Conservation (phyloP, 1,139 yeast genomes). For the Kurtzmaniella natalensis region DNA sequence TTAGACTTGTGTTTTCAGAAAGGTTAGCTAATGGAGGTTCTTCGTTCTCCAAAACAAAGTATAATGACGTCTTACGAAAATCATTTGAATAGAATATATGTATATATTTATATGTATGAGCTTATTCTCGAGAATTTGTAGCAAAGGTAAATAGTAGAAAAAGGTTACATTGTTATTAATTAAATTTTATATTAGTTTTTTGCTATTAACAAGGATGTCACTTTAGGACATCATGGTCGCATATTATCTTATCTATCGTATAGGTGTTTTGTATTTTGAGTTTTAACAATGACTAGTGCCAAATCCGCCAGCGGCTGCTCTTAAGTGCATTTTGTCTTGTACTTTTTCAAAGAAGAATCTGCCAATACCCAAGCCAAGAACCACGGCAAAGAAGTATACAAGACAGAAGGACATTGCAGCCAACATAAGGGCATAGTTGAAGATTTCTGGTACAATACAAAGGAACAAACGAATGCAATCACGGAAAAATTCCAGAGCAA, state of each 20-base stretch:
- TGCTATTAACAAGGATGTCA: no score
- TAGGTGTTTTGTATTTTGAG: no score
- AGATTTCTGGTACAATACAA: conserved; percentile 57
- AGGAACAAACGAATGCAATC: conserved; percentile 53
- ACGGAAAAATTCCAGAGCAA: conserved; percentile 33
- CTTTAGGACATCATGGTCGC: no score
- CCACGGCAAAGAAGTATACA: conserved; percentile 67
- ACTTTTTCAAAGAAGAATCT: conserved; percentile 64
- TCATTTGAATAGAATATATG: conserved; percentile 2
- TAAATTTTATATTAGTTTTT: no score
- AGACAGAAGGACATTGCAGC: conserved; percentile 70
- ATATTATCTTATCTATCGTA: no score
- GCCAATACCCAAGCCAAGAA: conserved; percentile 63
- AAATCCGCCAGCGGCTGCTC: conserved; percentile 10
- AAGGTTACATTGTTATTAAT: no score
- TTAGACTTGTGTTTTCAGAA: conserved; percentile 41
- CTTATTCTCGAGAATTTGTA: no score
- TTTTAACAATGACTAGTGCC: conserved; percentile 1
- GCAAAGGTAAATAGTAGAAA: no score
- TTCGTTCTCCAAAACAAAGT: conserved; percentile 36
- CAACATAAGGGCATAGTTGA: conserved; percentile 70
- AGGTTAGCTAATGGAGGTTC: conserved; percentile 38
- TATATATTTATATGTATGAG: no score
- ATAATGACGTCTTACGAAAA: conserved; percentile 31
- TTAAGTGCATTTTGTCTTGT: conserved; percentile 17